phyloP scores from a whole-genome alignment of 371 early-diverging fungal genomes.

The Apophysomyces elegans region DNA sequence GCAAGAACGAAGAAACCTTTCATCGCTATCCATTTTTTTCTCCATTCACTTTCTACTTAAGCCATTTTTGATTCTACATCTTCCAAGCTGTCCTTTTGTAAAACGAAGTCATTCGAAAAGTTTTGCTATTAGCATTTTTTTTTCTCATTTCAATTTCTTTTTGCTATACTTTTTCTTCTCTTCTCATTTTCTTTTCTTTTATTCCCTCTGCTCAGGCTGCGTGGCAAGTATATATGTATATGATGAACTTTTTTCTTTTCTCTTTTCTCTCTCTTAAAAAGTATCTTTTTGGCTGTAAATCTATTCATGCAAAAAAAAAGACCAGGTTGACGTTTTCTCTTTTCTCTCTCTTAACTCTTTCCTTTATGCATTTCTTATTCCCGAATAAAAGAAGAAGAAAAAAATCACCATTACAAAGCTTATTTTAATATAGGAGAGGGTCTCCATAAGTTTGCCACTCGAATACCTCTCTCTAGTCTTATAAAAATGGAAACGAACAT shows the following conservation, averaged over 20 bases:
- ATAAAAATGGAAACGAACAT: no score
- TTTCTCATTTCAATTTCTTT: neutral
- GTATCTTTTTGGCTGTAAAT: conserved; percentile 3
- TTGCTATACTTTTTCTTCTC: neutral
- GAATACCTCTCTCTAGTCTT: no score
- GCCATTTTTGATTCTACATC: no score
- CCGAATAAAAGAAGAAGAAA: conserved; percentile 11
- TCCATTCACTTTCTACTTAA: no score
- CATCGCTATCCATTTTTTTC: no score
- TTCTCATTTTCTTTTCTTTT: neutral
- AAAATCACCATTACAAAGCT: neutral
- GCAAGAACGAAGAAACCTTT: no score
- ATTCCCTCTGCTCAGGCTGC: conserved; percentile 3
- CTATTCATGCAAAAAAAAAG: neutral
- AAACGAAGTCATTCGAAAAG: no score
- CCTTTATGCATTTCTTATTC: neutral
- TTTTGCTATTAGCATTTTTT: conserved; percentile 1
- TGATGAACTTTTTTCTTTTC: neutral
- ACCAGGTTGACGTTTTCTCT: neutral
- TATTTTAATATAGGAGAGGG: neutral
- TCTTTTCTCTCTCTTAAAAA: neutral
- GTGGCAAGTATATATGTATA: conserved; percentile 11
- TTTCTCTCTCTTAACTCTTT: conserved; percentile 5
- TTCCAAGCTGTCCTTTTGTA: neutral
- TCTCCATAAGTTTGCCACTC: no score